Evolutionary conservation across 495 filamentous ascomycete species (phyloP).

Genomic region (Monascus purpureus): DNA sequence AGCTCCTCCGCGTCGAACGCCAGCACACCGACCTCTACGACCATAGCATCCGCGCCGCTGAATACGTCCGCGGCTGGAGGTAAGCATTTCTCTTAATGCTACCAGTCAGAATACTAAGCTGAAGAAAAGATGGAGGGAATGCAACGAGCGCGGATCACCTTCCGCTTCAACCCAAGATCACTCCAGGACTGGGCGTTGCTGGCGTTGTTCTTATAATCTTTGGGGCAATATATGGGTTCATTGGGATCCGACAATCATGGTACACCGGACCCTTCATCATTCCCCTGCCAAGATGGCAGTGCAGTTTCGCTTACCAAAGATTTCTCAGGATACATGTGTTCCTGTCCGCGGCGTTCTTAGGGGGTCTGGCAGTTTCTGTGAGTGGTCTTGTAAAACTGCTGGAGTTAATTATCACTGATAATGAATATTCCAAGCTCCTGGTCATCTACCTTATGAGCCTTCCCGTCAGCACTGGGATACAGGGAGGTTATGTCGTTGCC

Average conservation of each 20-base stretch:
- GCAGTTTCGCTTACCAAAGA: not conserved
- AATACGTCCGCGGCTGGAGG: slow-evolving; percentile 8
- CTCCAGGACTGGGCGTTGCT: slow-evolving; percentile 64
- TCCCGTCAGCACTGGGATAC: slow-evolving; percentile 59
- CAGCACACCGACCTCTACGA: slow-evolving; percentile 5
- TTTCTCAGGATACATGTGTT: slow-evolving; percentile 54
- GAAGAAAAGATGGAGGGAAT: slow-evolving; percentile 9
- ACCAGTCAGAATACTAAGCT: slow-evolving; percentile 1
- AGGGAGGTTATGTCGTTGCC: slow-evolving; percentile 83
- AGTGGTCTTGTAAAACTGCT: slow-evolving; percentile 6
- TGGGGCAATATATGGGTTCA: slow-evolving; percentile 53
- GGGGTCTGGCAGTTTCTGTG: slow-evolving; percentile 57
- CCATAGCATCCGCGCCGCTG: slow-evolving; percentile 7
- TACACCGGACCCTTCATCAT: slow-evolving; percentile 10
- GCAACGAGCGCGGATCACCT: slow-evolving; percentile 26
- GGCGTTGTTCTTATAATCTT: slow-evolving; percentile 62
- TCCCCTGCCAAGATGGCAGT: too few species aligned
- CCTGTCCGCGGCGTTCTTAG: slow-evolving; percentile 61
- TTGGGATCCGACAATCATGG: slow-evolving; percentile 78
- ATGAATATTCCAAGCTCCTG: slow-evolving; percentile 37
- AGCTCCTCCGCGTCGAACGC: slow-evolving; percentile 5
- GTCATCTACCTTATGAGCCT: slow-evolving; percentile 85
- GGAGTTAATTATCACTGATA: too few species aligned
- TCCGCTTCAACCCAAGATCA: slow-evolving; percentile 61
- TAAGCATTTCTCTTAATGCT: slow-evolving; percentile 8